phyloP scores from a whole-genome alignment of 495 filamentous ascomycete genomes.

The Echria macrotheca region DNA sequence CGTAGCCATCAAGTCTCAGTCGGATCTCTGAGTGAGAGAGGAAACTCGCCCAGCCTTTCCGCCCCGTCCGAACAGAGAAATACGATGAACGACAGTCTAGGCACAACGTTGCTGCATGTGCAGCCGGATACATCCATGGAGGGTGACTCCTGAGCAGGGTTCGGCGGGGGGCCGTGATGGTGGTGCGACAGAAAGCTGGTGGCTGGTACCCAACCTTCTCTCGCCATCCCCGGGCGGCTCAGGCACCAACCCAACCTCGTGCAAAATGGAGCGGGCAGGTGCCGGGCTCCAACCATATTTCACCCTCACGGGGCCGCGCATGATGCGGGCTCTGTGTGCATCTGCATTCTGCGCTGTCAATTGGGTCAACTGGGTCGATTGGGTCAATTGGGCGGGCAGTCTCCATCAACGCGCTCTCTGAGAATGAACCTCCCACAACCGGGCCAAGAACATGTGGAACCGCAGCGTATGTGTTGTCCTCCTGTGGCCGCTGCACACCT shows the following conservation, averaged over 20 bases:
- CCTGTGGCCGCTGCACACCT: too few species aligned
- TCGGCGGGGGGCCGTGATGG: background rate
- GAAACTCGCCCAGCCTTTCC: too few species aligned
- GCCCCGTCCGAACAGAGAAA: too few species aligned
- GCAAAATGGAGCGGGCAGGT: conserved; percentile 5
- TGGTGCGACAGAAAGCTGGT: background rate
- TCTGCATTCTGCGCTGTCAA: conserved; percentile 20
- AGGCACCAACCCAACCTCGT: conserved; percentile 14
- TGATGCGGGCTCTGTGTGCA: conserved; percentile 20
- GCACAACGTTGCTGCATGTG: too few species aligned
- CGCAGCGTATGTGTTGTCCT: conserved; percentile 22
- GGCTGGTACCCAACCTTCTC: conserved; percentile 9
- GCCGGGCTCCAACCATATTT: conserved; percentile 22
- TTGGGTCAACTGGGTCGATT: conserved; percentile 10
- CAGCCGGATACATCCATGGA: too few species aligned
- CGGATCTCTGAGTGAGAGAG: too few species aligned
- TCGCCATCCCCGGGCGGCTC: background rate
- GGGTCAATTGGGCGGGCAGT: too few species aligned
- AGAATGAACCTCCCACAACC: conserved; percentile 24
- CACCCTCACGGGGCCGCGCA: conserved; percentile 13
- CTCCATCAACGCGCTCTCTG: too few species aligned
- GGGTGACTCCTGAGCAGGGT: too few species aligned
- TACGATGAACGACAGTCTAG: too few species aligned
- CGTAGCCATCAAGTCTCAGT: too few species aligned
- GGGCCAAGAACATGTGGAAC: conserved; percentile 27